Conservation (phyloP, 73 alveolate species). For the Uronychia setigera region DNA sequence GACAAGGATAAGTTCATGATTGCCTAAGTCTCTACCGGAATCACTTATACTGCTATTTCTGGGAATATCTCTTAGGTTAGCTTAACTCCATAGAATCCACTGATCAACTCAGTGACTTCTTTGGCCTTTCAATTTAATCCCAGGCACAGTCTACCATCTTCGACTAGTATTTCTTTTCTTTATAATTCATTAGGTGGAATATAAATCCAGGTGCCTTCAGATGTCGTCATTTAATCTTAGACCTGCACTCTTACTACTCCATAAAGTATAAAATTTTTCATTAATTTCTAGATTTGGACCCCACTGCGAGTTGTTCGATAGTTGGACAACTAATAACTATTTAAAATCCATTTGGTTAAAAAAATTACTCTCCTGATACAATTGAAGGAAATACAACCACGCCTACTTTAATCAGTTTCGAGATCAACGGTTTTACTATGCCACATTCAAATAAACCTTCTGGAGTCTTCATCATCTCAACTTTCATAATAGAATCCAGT, state of each 20-base stretch:
- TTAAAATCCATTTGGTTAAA: background rate
- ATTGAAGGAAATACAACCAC: no score
- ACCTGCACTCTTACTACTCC: conserved; percentile 1
- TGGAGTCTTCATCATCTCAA: conserved; percentile 18
- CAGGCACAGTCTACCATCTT: conserved; percentile 11
- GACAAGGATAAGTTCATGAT: conserved; percentile 10
- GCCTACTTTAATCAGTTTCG: no score
- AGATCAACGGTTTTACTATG: conserved; percentile 35
- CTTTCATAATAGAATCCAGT: conserved; percentile 4
- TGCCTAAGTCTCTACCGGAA: conserved; percentile 47
- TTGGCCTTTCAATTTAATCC: conserved; percentile 23
- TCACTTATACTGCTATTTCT: conserved; percentile 49
- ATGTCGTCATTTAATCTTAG: background rate
- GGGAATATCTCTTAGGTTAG: conserved; percentile 22
- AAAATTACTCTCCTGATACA: conserved; percentile 3
- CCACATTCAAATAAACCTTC: conserved; percentile 37
- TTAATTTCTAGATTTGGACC: no score
- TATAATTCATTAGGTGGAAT: conserved; percentile 11
- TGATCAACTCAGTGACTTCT: conserved; percentile 23
- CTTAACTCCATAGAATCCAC: conserved; percentile 2
- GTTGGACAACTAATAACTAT: background rate
- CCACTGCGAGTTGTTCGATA: no score
- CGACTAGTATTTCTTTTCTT: conserved; percentile 12
- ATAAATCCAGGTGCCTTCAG: background rate
- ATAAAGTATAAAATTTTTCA: no score